A percentile compares a stretch with the other conserved stretches of the same genome.
Conservation (phyloP, 73 alveolate genomes). For the Paraurostyla sp. region DNA sequence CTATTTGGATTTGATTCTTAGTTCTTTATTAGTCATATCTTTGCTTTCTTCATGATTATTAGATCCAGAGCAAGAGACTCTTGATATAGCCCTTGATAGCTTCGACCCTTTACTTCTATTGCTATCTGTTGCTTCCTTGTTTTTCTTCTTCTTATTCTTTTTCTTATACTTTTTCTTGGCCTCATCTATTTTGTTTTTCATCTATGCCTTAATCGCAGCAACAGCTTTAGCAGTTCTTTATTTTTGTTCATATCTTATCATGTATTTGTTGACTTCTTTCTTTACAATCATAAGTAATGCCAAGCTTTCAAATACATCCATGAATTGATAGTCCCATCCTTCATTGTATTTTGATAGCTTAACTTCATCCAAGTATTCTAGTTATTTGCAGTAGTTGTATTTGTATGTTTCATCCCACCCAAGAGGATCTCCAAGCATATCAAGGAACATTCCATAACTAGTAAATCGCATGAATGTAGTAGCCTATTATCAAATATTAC, state of each 20-base stretch:
- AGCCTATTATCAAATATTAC: neutral
- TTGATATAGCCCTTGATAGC: neutral
- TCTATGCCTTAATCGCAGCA: neutral
- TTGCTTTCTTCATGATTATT: neutral
- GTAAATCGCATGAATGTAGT: constrained; percentile 9
- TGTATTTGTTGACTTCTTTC: constrained; percentile 47
- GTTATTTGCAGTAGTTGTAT: constrained; percentile 18
- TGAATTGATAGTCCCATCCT: constrained; percentile 32
- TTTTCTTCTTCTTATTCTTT: neutral
- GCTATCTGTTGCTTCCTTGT: neutral
- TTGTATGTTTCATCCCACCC: constrained; percentile 34
- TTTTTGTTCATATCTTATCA: neutral
- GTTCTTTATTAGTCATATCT: too few species aligned
- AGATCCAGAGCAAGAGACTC: neutral
- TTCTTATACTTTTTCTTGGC: neutral
- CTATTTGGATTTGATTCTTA: too few species aligned
- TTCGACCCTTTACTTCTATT: too few species aligned
- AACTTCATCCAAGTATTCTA: constrained; percentile 35
- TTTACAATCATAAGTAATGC: constrained; percentile 49
- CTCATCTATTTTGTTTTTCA: neutral
- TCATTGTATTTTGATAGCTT: constrained; percentile 23
- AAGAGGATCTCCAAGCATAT: neutral
- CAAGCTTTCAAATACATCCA: constrained; percentile 56
- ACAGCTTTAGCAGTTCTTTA: too few species aligned
- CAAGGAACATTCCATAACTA: constrained; percentile 16